phyloP scores from a whole-genome alignment of 495 filamentous ascomycete genomes.

The Daldinia childiae region DNA sequence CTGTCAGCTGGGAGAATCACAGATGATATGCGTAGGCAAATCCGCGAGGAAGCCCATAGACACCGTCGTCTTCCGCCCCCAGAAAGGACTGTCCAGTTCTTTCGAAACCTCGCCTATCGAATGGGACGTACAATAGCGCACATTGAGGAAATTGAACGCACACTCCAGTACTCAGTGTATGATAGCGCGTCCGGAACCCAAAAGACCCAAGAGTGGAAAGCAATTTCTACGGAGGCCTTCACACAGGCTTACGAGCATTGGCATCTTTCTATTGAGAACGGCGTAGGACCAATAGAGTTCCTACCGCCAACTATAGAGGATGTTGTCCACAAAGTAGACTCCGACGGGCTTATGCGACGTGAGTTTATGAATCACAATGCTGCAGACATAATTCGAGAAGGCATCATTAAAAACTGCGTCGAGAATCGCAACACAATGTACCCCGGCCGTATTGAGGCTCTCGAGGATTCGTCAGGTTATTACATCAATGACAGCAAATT shows the following conservation, averaged over 20 bases:
- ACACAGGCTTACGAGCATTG: slow-evolving; percentile 24
- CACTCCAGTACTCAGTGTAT: slow-evolving; percentile 26
- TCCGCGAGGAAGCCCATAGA: neutral
- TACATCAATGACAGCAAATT: slow-evolving; percentile 1
- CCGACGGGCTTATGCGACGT: neutral
- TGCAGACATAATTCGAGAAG: slow-evolving; percentile 34
- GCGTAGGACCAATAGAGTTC: slow-evolving; percentile 36
- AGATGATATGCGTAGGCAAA: neutral
- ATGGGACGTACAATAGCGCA: slow-evolving; percentile 44
- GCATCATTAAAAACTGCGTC: slow-evolving; percentile 46
- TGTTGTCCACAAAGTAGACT: slow-evolving; percentile 36
- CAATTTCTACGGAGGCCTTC: slow-evolving; percentile 29
- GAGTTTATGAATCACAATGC: neutral
- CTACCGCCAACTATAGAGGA: slow-evolving; percentile 24
- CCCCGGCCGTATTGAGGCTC: slow-evolving; percentile 27
- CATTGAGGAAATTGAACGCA: slow-evolving; percentile 27
- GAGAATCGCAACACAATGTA: slow-evolving; percentile 44
- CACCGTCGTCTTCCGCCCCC: slow-evolving; percentile 16
- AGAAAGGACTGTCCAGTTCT: slow-evolving; percentile 44
- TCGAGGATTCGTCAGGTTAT: slow-evolving; percentile 36
- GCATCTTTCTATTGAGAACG: slow-evolving; percentile 26
- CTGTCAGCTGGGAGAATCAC: neutral
- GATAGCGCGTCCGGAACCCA: neutral
- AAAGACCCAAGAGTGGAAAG: slow-evolving; percentile 24
- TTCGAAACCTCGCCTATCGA: slow-evolving; percentile 45